Evolutionary conservation across 2,329 filamentous ascomycete genomes (phyloP).

Genomic region (Lachnellula cervina): DNA sequence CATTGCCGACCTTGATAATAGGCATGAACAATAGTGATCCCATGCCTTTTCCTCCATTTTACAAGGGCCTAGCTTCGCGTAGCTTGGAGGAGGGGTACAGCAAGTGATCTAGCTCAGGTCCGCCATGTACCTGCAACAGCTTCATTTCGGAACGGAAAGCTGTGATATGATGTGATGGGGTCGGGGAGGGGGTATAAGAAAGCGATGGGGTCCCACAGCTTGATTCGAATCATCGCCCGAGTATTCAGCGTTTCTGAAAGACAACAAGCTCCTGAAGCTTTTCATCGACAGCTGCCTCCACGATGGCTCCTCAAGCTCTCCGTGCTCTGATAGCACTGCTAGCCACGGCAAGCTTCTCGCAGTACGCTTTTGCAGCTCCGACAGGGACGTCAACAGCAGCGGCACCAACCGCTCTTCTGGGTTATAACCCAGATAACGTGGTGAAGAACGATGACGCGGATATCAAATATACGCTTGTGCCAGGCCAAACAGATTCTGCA

Average conservation of each 20-base stretch:
- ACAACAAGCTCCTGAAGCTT: not conserved
- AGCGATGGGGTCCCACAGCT: not conserved
- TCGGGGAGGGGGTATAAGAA: not conserved
- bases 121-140: not conserved
- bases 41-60: not conserved
- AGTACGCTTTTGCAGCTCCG: constrained; percentile 15
- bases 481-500: constrained; percentile 46
- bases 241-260: too few species aligned
- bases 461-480: constrained; percentile 39
- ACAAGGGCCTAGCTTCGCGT: not conserved
- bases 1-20: not conserved
- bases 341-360: constrained; percentile 6
- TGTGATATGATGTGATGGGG: not conserved
- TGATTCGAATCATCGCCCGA: not conserved
- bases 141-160: not conserved
- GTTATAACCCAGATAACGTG: constrained; percentile 36
- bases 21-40: not conserved
- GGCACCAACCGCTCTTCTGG: constrained; percentile 31
- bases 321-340: not conserved
- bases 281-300: not conserved
- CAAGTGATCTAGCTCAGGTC: not conserved
- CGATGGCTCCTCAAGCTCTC: not conserved
- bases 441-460: constrained; percentile 33
- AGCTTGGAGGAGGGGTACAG: not conserved
- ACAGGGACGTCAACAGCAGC: constrained; percentile 17